Evolutionary conservation across 768 basidiomycete genomes (phyloP), one percentile per base, ranked within the genome.

Genomic region (Tubosaeta sp.): DNA sequence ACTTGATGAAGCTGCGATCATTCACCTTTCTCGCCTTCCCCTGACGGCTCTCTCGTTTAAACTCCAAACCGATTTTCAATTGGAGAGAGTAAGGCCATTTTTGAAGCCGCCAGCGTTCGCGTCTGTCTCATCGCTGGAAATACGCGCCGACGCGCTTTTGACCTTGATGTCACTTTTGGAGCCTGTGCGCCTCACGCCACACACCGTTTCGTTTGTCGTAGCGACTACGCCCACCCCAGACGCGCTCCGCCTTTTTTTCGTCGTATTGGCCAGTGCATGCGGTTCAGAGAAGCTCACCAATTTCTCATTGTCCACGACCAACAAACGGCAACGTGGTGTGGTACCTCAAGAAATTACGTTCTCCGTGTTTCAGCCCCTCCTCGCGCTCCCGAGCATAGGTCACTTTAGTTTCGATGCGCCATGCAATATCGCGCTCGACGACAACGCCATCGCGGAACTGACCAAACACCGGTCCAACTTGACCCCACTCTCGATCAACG

Each of bases 11-110:
- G 41, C 43, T 1, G 61, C 57, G 27, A 55, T 67, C 45, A 9
- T 48, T 21, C 67, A 58, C 47, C 55, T 67, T 25, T 57, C 67
- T 14, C 62, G 21, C 9, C 55, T 67, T 13, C 57, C 56, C 3
- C 55, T 64, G 43, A 3, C 2, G 39, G 14, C 55, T 3, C 62
- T 64, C 35, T 48, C 54, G 1, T 19, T 64, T 11, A 50, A 50
- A 22, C 55, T 65, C 18, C 55, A 45, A 22, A 9, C 41, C 11
- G 53, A 56, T 50, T 49, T 59, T 12, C 49, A 54, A 22, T 21
- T 56, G 16, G 54, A 60, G 19, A 55, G 48, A 32, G 45, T 66
- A 18, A 46, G 27, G 6, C 51, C 56, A 12, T 31, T 1, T 24
- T 6, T 63, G 30, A 44, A 18, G 6, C 42, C 58, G 0, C 64